Evolutionary conservation across 345 rosid species (phyloP).

Genomic region (Eucalyptus microcorys): DNA sequence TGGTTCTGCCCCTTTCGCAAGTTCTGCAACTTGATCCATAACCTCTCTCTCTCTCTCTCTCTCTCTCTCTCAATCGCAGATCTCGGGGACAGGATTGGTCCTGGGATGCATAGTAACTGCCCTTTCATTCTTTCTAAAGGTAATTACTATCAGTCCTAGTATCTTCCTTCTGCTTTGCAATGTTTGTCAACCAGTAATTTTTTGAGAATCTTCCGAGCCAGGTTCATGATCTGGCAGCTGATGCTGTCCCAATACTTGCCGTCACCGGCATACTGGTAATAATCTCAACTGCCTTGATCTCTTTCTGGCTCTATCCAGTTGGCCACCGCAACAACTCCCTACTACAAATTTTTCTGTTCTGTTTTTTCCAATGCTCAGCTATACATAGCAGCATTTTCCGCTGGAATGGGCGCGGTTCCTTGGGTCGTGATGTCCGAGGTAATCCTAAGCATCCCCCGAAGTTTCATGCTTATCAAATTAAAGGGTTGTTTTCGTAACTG

Average conservation of each 20-base stretch:
- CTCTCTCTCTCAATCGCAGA: conserved; percentile 15
- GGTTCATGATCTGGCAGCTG: conserved; percentile 51
- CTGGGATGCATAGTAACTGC: conserved; percentile 44
- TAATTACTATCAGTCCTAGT: background rate
- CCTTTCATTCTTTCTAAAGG: conserved; percentile 65
- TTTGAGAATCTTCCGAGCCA: conserved; percentile 6
- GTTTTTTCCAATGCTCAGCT: conserved; percentile 27
- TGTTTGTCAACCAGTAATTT: background rate
- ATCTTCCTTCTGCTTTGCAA: background rate
- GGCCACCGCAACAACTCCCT: background rate
- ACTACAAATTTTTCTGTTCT: background rate
- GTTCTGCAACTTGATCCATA: background rate
- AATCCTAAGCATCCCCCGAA: background rate
- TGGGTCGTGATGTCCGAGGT: conserved; percentile 99
- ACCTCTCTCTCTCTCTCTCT: background rate
- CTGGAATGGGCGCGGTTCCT: conserved; percentile 96
- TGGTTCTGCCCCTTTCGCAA: background rate
- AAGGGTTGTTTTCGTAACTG: background rate
- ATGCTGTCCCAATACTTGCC: conserved; percentile 57
- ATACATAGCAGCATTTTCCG: conserved; percentile 71
- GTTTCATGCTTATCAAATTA: background rate
- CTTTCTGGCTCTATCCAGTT: background rate
- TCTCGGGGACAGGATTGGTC: conserved; percentile 67
- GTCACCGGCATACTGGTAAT: conserved; percentile 77
- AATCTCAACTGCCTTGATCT: background rate